Base-by-base conservation (phyloP, 1,139 yeast species). In the Lipomyces yarrowii region DNA sequence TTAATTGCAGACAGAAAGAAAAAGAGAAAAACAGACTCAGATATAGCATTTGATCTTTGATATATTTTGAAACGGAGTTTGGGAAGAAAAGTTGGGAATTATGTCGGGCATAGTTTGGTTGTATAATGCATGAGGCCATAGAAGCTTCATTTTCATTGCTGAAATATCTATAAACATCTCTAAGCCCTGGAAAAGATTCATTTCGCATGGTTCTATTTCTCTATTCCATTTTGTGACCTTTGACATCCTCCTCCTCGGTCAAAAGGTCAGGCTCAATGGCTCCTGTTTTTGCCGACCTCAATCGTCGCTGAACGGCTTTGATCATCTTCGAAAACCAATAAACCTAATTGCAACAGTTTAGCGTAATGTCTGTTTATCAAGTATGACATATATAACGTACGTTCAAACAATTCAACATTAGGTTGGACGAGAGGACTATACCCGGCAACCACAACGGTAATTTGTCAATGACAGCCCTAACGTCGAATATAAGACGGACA, bases 291-390 rank as follows among this genome's bases (percentile, higher is more conserved):
- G 56, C 57, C 21, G 70, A 67, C 18, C 51, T 42, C 48, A 70
- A 53, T 8, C 71, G 63, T 21, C 65, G 62, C 66, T 77, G 78
- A 7, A 96, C 96, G 61, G 91, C 88, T 64, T 77, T 76, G 53
- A 91, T 77, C 98, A 94, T 94, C 77, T 91, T 90, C 73, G 85
- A 81, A 78, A 93, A 93, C 83, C 83, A 81, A 67, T 70, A 72
- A 57, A 80, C 61, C 67, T 64, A 51, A n/a, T 42, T n/a, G 11
- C 21, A 15, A 42, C n/a, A 37, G 4, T 15, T 42, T 42, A 42
- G 21, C 18, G 15, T 42, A 8, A n/a, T 3, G 21, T 26, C 30
- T 26, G 30, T 15, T 42, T 42, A 18, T 42, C 21, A 4, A 15
- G 10, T 42, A 42, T n/a, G 11, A 18, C n/a, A 18, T n/a, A 42